Evolutionary conservation across 441 rosid genomes (phyloP), one percentile per base, ranked within the genome.

Genomic region (Gossypium schwendimanii): DNA sequence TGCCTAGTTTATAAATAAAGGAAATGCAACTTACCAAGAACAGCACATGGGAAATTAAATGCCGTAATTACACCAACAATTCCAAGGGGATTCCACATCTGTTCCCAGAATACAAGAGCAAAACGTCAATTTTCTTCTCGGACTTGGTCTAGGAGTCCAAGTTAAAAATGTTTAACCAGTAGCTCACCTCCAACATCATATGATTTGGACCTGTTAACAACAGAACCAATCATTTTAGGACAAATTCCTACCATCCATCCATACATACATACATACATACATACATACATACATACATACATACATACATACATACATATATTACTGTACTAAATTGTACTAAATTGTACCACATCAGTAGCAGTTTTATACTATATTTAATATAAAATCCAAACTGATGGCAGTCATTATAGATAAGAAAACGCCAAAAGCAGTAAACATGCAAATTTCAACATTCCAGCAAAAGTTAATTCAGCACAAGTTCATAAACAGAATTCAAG

Each of bases 1-100:
- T 26, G 61, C 26, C 28, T 55, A 60, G 71, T 63, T 14, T 58
- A 10, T 23, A 69, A 68, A 77, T 17, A 31, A 63, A 73, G 73
- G 71, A 11, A 47, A 67, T 36, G 73, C 18, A 31, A 77, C 90
- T 89, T 76, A 95, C 98, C 98, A 72, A 95, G 96, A 80, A 95
- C 98, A 58, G 98, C 97, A 79, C 96, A 92, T 4, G 98, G 99
- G 72, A 95, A 92, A 84, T 95, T 92, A 79, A 92, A 95, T 28
- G 99, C 97, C 26, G 98, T 95, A 70, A 95, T 92, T 21, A 95
- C 99, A 73, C 99, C 99, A 45, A 92, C 97, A 60, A 95, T 83
- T 64, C 98, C 98, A 55, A 95, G 89, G 75, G 99, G 99, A 85
- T 95, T 95, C 98, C 98, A 95, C 81, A 82, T 95, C 99, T 94